These are phyloP conservation scores for Entophlyctis luteolus DNA, from an alignment of 192 early-diverging fungal genomes.

Conservation along the genomic window DNA sequence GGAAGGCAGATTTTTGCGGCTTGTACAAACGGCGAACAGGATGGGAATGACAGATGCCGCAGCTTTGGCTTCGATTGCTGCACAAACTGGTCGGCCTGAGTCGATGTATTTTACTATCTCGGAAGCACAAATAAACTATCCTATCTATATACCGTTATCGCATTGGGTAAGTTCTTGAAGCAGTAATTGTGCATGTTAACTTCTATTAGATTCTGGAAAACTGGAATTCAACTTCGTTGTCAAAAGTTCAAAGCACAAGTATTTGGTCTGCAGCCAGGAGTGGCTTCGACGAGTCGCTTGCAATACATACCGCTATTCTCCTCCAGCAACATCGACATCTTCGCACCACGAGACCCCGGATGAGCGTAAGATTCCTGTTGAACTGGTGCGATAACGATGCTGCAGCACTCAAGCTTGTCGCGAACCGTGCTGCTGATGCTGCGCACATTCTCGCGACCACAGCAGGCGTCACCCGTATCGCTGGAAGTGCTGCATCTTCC, in stretches of 20 bases:
- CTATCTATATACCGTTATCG: slow-evolving; percentile 6
- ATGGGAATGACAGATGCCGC: slow-evolving; percentile 18
- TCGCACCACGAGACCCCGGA: background rate
- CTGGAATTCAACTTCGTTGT: background rate
- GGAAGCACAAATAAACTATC: background rate
- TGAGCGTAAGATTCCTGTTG: background rate
- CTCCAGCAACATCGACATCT: background rate
- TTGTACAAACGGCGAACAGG: slow-evolving; percentile 16
- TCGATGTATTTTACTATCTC: slow-evolving; percentile 13
- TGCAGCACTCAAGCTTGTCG: background rate
- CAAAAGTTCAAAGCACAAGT: background rate
- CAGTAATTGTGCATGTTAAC: background rate
- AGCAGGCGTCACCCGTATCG: background rate
- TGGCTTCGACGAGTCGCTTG: slow-evolving; percentile 12
- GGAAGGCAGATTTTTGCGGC: slow-evolving; percentile 11
- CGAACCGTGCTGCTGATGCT: slow-evolving; percentile 16
- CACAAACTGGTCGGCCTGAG: background rate
- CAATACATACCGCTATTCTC: background rate
- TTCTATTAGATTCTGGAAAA: slow-evolving; percentile 10
- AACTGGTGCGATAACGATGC: background rate
- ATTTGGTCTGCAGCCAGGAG: background rate
- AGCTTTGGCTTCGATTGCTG: background rate
- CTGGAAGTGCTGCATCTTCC: background rate
- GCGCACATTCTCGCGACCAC: background rate
- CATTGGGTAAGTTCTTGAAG: slow-evolving; percentile 14